A percentile compares a stretch with the other conserved stretches of the same genome.
Conservation (phyloP, 805 yeast genomes). For the Monosporozyma aerobia region DNA sequence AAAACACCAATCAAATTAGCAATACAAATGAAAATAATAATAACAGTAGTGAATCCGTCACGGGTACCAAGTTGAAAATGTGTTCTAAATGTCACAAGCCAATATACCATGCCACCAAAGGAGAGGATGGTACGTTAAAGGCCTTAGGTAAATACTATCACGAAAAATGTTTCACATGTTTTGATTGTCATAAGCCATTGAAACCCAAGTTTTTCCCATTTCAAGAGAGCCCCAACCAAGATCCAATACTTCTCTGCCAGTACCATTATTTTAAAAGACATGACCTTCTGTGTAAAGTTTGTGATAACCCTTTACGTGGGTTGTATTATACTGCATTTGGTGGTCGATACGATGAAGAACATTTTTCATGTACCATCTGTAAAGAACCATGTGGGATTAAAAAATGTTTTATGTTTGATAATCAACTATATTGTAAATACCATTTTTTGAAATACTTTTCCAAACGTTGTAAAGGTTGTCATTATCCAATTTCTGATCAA, state of each 20-base stretch:
- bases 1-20: background rate
- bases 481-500: conserved; percentile 83
- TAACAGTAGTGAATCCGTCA: background rate
- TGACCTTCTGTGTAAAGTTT: conserved; percentile 75
- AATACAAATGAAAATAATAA: background rate
- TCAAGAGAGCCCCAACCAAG: conserved; percentile 35
- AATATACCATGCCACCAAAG: background rate
- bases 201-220: conserved; percentile 84
- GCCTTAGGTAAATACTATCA: conserved; percentile 77
- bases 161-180: conserved; percentile 78
- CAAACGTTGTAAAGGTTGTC: conserved; percentile 87
- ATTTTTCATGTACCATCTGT: conserved; percentile 86
- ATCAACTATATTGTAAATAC: conserved; percentile 77
- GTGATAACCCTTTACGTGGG: conserved; percentile 80
- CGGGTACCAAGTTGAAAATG: background rate
- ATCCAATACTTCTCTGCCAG: conserved; percentile 71
- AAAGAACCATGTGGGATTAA: conserved; percentile 78
- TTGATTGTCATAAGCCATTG: conserved; percentile 74
- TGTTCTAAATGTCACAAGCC: conserved; percentile 2
- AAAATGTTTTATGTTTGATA: conserved; percentile 84
- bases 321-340: conserved; percentile 92
- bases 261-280: conserved; percentile 82
- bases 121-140: conserved; percentile 46
- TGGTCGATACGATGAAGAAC: conserved; percentile 86
- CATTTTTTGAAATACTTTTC: conserved; percentile 86